Evolutionary conservation across 495 filamentous ascomycete genomes (phyloP), one percentile per base, ranked within the genome.

Genomic region (Neurospora tetraspora): DNA sequence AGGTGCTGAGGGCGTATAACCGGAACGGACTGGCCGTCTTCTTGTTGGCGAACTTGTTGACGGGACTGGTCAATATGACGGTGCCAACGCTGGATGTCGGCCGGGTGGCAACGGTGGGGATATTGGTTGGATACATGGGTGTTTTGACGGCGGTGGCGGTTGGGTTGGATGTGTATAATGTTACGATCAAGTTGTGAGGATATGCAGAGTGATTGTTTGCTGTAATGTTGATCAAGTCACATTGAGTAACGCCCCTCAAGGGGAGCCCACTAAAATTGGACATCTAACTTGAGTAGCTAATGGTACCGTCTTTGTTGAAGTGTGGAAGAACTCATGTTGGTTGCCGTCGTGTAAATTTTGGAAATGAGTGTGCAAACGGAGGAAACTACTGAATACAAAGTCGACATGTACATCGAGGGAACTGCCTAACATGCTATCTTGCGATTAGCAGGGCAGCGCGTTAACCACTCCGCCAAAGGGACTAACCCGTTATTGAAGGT

Each of bases 11-110:
- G 43, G 92, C 94, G 1, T 96, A 92, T 79, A 99, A 99, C 77
- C 86, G 90, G 47, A 96, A 97, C 70, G 96, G 96, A 0, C 82
- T 99, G 27, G 89, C 89, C 0, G 81, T 98, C 2, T 99, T 99
- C 80, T 81, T 99, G 71, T 76, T 94, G 31, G 94, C 96, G 5
- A 99, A 98, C 77, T 80, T 98, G 23, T 80, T 97, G 70, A 98
- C 96, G 2, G 96, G 96, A 4, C 78, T 91, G 5, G 92, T 98
- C 47, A 98, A 99, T 79, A 80, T 99, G 81, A 91, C 89, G 31
- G 78, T 98, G 14, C 90, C 90, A 59, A 98, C 96, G 3, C 80
- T 98, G 77, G 86, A 94, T 77, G 85, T 91, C 40, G 85, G 84
- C 11, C 84, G 86, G 34, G 74, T 83, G 11, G 77, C 83, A 65